A percentile compares a stretch with the other conserved stretches of the same genome.
Conservation (phyloP, 2,329 filamentous ascomycete genomes). For the Plenodomus lindquistii region DNA sequence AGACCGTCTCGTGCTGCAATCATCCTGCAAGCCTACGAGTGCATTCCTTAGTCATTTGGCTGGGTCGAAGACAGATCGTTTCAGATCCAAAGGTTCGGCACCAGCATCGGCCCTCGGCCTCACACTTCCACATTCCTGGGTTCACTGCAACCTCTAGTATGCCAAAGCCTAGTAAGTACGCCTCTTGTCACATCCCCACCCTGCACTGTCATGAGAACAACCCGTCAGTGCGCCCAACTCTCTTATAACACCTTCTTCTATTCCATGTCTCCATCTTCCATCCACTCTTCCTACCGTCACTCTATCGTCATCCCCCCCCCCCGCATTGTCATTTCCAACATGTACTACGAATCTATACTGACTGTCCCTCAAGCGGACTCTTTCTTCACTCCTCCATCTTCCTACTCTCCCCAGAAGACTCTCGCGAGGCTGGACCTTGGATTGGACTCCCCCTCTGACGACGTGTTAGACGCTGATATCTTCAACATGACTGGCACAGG, state of each 20-base stretch:
- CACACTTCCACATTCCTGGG: slow-evolving; percentile 41
- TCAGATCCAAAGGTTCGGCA: slow-evolving; percentile 43
- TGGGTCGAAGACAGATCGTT: slow-evolving; percentile 41
- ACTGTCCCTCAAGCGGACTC: slow-evolving; percentile 49
- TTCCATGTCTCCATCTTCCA: slow-evolving; percentile 5
- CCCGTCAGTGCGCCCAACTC: slow-evolving; percentile 13
- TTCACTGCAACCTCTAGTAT: slow-evolving; percentile 46
- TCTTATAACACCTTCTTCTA: slow-evolving; percentile 29
- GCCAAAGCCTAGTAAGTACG: slow-evolving; percentile 46
- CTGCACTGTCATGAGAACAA: slow-evolving; percentile 39
- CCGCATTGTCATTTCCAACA: slow-evolving; percentile 26
- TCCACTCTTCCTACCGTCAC: slow-evolving; percentile 13
- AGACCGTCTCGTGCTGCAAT: slow-evolving; percentile 44
- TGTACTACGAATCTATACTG: slow-evolving; percentile 44
- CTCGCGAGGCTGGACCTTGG: slow-evolving; percentile 44
- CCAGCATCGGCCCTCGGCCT: slow-evolving; percentile 39
- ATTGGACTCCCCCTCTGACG: slow-evolving; percentile 46
- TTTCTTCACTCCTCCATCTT: slow-evolving; percentile 47
- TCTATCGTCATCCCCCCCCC: no score
- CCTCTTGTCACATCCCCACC: slow-evolving; percentile 35
- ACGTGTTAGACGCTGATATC: slow-evolving; percentile 48
- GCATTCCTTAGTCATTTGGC: slow-evolving; percentile 43
- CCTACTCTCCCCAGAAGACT: slow-evolving; percentile 46
- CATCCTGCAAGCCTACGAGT: slow-evolving; percentile 35
- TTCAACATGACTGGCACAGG: slow-evolving; percentile 60